Percentiles rank a stretch among this genome's conserved stretches.
These are phyloP conservation scores for Cladophialophora carrionii DNA, from an alignment of 2,329 filamentous ascomycete species.

Conservation along the genomic window DNA sequence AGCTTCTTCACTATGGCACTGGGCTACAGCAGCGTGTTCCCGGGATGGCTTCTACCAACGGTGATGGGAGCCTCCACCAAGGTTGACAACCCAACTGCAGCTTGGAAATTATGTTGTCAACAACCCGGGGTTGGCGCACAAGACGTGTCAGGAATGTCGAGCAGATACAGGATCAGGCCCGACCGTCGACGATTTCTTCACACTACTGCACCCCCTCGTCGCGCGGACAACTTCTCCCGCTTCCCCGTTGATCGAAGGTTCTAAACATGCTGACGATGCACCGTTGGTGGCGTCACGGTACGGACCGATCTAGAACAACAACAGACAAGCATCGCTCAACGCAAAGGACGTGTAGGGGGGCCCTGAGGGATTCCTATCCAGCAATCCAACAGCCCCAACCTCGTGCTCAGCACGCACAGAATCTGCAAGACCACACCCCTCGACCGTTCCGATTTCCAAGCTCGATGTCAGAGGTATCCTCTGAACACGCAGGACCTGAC, in stretches of 20 bases:
- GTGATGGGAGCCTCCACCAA: not conserved
- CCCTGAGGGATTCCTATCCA: no score
- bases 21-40: not conserved
- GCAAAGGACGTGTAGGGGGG: constrained; percentile 12
- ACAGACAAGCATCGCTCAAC: not conserved
- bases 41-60: not conserved
- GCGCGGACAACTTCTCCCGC: constrained; percentile 1
- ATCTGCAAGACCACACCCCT: not conserved
- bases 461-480: not conserved
- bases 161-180: not conserved
- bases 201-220: constrained; percentile 22
- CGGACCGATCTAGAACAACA: constrained; percentile 16
- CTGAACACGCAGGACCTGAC: not conserved
- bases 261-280: not conserved
- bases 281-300: constrained; percentile 20
- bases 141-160: constrained; percentile 10
- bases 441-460: not conserved
- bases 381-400: not conserved
- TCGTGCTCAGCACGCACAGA: not conserved
- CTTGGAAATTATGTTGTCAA: constrained; percentile 12
- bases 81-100: constrained; percentile 20
- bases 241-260: constrained; percentile 17
- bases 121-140: constrained; percentile 30
- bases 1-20: not conserved
- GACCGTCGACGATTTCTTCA: constrained; percentile 12